Evolutionary conservation across 208 protist genomes (phyloP), one percentile per base, ranked within the genome.

Genomic region (Crithidia acanthocephali): DNA sequence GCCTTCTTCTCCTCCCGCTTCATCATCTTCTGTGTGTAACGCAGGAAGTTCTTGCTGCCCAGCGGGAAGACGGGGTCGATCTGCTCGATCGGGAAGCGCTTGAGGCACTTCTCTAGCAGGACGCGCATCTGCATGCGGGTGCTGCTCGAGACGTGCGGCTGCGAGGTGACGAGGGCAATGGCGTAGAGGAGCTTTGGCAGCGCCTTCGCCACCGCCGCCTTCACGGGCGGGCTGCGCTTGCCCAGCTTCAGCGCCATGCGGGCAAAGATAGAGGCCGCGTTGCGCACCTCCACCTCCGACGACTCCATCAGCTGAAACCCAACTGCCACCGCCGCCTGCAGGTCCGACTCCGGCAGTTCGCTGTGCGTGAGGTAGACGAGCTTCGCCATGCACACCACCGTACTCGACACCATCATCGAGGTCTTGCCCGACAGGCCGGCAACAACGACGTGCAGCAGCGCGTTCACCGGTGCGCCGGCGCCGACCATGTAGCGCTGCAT

Each of bases 11-110:
- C 80, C 58, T 94, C 86, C 3, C 88, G 84, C 48, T 72, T 83
- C 78, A 91, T 77, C 91, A 96, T 96, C 58, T 86, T 91, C 45
- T 93, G 72, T 22, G 86, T 91, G 79, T 96, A 96, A 47, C 84
- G 84, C 20, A 96, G 80, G 62, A 96, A 96, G 47, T 92, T 92
- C 67, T 92, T 92, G 58, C 88, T 94, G 28, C 91, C 91, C 22
- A 94, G 51, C 2, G 91, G 91, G 65, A 96, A 96, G 25, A 94
- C 81, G n/a, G 82, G 85, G 48, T 96, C 88, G 48, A 96, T 76
- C 52, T 76, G 65, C 48, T 84, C 84, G 60, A 83, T 86, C 23
- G 78, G 71, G 80, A 93, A 96, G 44, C 87, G 87, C 72, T 94
- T 92, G 56, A 96, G 85, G 73, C 83, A 91, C 69, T 94, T 94